A percentile compares a stretch with the other conserved stretches of the same genome.
Conservation (phyloP, 108 stramenopile species). For the Nitzschia sp. region DNA sequence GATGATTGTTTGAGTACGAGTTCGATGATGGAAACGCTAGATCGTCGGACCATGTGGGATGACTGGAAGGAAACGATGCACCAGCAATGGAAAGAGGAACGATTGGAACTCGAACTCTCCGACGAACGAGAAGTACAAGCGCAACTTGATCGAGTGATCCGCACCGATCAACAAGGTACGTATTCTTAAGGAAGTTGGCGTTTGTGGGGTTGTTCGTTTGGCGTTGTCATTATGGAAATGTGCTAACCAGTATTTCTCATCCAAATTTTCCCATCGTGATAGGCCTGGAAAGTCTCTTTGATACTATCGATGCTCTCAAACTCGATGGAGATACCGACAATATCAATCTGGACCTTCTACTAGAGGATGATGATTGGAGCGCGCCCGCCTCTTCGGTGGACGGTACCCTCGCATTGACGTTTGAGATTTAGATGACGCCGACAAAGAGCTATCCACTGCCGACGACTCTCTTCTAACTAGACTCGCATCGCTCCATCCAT, state of each 20-base stretch:
- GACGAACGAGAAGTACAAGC: conserved; percentile 13
- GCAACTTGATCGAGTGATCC: conserved; percentile 10
- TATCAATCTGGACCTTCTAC: neutral
- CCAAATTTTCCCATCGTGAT: too few species aligned
- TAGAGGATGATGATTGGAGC: conserved; percentile 23
- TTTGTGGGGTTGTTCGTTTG: neutral
- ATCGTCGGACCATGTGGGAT: conserved; percentile 17
- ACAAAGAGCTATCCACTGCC: too few species aligned
- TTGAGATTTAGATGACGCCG: too few species aligned
- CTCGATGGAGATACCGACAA: neutral
- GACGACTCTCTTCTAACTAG: too few species aligned
- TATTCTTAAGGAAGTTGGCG: neutral
- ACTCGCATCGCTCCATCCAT: too few species aligned
- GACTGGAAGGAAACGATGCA: conserved; percentile 10
- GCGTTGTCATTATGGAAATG: neutral
- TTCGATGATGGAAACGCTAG: neutral
- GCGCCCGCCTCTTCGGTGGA: conserved; percentile 22
- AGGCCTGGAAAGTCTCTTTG: conserved; percentile 20
- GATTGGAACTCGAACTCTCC: neutral
- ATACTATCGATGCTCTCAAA: conserved; percentile 11
- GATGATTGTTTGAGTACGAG: conserved; percentile 17
- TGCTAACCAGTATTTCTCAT: too few species aligned
- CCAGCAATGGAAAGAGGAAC: conserved; percentile 20
- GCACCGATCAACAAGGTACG: conserved; percentile 13
- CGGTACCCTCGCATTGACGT: conserved; percentile 7